These are phyloP conservation scores for Fusarium sp. DNA, from an alignment of 2,329 filamentous ascomycete genomes.

Conservation along the genomic window DNA sequence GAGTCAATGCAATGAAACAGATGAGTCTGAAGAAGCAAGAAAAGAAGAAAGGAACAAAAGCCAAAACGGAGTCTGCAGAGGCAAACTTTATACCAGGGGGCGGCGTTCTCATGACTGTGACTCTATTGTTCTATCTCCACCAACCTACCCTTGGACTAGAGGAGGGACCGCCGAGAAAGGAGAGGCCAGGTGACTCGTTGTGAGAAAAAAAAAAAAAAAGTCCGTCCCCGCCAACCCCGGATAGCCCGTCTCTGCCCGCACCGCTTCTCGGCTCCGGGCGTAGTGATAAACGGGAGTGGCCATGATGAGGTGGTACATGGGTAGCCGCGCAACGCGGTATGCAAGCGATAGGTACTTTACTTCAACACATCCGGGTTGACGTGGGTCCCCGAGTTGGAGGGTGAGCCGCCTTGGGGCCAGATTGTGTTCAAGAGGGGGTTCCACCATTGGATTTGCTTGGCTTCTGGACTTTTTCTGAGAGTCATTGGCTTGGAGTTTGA, in stretches of 20 bases:
- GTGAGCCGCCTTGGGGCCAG: not conserved
- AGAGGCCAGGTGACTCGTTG: conserved; percentile 27
- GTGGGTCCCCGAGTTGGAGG: not conserved
- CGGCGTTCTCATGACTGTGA: not conserved
- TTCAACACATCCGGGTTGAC: not conserved
- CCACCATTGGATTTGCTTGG: too few relatives aligned
- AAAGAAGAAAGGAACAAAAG: not conserved
- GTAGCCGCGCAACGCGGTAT: conserved; percentile 14
- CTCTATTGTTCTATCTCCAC: conserved; percentile 16
- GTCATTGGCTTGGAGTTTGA: not conserved
- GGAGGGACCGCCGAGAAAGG: conserved; percentile 6
- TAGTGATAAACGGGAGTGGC: not conserved
- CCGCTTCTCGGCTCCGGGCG: conserved; percentile 36
- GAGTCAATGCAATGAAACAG: not conserved
- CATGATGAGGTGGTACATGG: conserved; percentile 17
- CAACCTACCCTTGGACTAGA: conserved; percentile 1
- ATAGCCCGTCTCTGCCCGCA: conserved; percentile 44
- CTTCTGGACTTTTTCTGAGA: conserved; percentile 4
- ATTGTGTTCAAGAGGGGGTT: not conserved
- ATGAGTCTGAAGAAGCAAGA: not conserved
- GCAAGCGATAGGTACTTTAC: conserved; percentile 4
- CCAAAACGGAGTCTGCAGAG: not conserved
- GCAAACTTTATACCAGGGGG: conserved; percentile 2
- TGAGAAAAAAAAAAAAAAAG: conserved; percentile 17
- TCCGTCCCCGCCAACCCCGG: conserved; percentile 31